Evolutionary conservation across 177 flowering plant species (phyloP).

Genomic region (Vitis hybrid): DNA sequence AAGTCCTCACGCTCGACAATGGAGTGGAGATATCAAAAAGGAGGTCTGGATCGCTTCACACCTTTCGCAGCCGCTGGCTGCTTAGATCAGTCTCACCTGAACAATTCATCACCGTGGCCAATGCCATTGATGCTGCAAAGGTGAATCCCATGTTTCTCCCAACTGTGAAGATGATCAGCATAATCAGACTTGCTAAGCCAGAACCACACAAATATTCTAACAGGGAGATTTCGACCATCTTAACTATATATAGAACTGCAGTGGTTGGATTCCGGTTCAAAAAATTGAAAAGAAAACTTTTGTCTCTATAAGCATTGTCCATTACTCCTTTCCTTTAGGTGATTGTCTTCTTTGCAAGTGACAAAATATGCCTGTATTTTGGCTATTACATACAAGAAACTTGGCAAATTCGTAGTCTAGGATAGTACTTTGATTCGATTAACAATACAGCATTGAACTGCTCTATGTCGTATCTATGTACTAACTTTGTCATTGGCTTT

Average conservation of each 20-base stretch:
- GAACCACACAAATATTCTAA: no score
- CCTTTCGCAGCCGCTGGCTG: constrained; percentile 73
- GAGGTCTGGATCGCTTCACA: constrained; percentile 59
- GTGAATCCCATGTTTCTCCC: constrained; percentile 22
- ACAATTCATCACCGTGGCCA: constrained; percentile 80
- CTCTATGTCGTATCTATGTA: neutral
- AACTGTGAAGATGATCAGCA: neutral
- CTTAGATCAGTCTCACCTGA: constrained; percentile 71
- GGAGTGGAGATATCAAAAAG: constrained; percentile 82
- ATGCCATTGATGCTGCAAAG: constrained; percentile 91
- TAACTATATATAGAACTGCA: no score
- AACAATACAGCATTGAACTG: neutral
- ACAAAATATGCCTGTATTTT: neutral
- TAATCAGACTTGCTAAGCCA: neutral
- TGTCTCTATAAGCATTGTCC: constrained; percentile 2
- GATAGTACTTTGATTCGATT: neutral
- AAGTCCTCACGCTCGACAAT: constrained; percentile 46
- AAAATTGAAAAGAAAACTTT: constrained; percentile 1
- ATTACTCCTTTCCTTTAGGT: neutral
- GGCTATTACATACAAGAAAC: neutral
- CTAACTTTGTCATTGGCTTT: neutral
- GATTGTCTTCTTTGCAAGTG: neutral
- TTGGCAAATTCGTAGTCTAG: neutral
- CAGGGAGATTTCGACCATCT: no score
- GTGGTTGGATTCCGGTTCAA: neutral